A percentile compares a stretch with the other conserved stretches of the same genome.
phyloP scores from a whole-genome alignment of 2,329 filamentous ascomycete species.

The Scolecobasidium constrictum region DNA sequence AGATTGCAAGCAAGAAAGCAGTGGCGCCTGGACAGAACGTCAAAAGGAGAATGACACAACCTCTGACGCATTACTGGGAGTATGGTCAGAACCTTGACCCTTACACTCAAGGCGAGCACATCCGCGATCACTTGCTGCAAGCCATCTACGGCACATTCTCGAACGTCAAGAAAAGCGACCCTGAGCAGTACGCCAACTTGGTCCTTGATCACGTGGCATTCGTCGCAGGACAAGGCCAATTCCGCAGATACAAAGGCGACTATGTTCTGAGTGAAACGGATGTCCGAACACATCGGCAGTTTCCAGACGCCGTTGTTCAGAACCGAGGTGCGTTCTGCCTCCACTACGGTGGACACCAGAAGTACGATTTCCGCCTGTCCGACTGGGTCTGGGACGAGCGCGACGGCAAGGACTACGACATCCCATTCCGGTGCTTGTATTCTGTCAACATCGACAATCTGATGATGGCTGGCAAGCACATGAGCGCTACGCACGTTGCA shows the following conservation, averaged over 20 bases:
- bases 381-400: neutral
- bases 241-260: neutral
- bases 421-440: neutral
- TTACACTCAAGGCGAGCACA: constrained; percentile 12
- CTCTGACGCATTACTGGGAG: constrained; percentile 1
- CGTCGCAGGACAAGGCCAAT: neutral
- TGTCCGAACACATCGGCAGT: neutral
- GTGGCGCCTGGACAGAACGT: neutral
- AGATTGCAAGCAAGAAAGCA: neutral
- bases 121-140: constrained; percentile 12
- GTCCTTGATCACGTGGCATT: constrained; percentile 11
- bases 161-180: constrained; percentile 12
- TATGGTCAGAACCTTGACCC: constrained; percentile 12
- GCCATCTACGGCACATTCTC: constrained; percentile 14
- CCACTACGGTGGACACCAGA: neutral
- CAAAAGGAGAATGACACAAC: neutral
- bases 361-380: neutral
- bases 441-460: neutral
- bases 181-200: constrained; percentile 13
- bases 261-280: neutral
- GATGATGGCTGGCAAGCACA: neutral
- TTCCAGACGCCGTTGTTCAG: neutral
- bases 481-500: neutral
- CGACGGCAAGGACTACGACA: neutral
- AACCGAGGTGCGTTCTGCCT: neutral